phyloP scores from a whole-genome alignment of 1,284 basidiomycete species.

The Rhodotorula sp. region DNA sequence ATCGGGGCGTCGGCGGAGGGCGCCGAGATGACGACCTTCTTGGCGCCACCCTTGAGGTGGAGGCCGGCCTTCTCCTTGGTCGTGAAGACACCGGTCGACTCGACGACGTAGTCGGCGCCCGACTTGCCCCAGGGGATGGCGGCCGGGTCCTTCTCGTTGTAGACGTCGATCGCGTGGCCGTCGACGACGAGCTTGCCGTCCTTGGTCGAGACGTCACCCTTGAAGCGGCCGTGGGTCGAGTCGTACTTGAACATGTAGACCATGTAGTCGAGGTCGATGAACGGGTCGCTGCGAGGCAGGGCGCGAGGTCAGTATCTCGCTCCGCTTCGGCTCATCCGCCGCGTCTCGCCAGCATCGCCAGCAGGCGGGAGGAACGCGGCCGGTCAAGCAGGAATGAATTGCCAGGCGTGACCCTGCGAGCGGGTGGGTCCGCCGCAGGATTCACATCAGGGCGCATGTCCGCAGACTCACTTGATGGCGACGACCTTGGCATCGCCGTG shows the following conservation, averaged over 20 bases:
- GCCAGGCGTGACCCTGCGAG: too few species aligned
- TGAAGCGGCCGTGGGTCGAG: conserved; percentile 94
- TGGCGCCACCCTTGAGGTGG: conserved; percentile 98
- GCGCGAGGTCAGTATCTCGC: conserved; percentile 25
- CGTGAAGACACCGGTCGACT: conserved; percentile 99
- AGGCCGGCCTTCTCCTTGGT: conserved; percentile 81
- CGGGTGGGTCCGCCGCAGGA: too few species aligned
- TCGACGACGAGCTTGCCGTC: conserved; percentile 83
- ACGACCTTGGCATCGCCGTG: conserved; percentile 66
- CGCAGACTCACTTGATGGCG: conserved; percentile 38
- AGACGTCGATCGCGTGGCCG: conserved; percentile 77
- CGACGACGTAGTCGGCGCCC: conserved; percentile 91
- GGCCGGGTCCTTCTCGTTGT: conserved; percentile 82
- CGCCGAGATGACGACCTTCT: conserved; percentile 99
- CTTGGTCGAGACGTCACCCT: conserved; percentile 78
- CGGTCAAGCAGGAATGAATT: too few species aligned
- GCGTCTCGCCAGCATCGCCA: too few species aligned
- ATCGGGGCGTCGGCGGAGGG: conserved; percentile 98
- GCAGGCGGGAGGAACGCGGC: too few species aligned
- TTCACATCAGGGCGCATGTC: too few species aligned
- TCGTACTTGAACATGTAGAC: conserved; percentile 99
- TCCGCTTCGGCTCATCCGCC: too few species aligned
- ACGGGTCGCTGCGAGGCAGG: conserved; percentile 61
- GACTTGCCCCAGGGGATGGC: conserved; percentile 79
- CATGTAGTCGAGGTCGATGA: conserved; percentile 96